These are phyloP conservation scores for Fraxinus quadrangulata DNA, from an alignment of 257 asterid species.

Conservation along the genomic window DNA sequence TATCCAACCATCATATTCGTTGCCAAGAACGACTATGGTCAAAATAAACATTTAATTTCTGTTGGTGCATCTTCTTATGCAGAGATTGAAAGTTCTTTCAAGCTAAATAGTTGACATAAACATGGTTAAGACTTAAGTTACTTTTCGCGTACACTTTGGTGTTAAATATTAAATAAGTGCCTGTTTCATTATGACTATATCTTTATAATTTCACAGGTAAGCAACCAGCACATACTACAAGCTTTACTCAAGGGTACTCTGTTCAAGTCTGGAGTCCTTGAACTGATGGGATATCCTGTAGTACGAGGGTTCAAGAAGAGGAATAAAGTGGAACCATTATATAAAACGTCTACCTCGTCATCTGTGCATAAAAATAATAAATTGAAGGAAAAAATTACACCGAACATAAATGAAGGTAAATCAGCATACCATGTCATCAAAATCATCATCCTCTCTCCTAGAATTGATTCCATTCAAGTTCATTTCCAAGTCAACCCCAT, in stretches of 20 bases:
- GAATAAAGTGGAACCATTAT: neutral
- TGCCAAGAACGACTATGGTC: neutral
- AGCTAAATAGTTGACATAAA: neutral
- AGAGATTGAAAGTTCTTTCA: neutral
- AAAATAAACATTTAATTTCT: neutral
- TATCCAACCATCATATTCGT: neutral
- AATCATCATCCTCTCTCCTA: constrained; percentile 67
- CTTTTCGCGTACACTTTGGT: neutral
- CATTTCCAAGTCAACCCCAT: constrained; percentile 98
- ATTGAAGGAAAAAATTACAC: constrained; percentile 4
- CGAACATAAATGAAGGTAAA: constrained; percentile 18
- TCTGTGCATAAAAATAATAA: constrained; percentile 16
- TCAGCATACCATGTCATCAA: constrained; percentile 80
- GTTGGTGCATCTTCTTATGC: neutral
- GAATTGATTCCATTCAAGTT: constrained; percentile 78
- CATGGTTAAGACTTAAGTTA: neutral
- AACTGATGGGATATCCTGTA: neutral
- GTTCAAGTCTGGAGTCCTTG: constrained; percentile 22
- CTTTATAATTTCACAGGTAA: too few relatives aligned
- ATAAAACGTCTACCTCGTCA: constrained; percentile 1
- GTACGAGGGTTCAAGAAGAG: neutral
- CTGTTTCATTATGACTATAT: too few relatives aligned
- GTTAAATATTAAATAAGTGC: too few relatives aligned
- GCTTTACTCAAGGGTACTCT: neutral
- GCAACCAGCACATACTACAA: too few relatives aligned